Evolutionary conservation across 2,329 filamentous ascomycete species (phyloP).

Genomic region (Ciborinia camelliae): DNA sequence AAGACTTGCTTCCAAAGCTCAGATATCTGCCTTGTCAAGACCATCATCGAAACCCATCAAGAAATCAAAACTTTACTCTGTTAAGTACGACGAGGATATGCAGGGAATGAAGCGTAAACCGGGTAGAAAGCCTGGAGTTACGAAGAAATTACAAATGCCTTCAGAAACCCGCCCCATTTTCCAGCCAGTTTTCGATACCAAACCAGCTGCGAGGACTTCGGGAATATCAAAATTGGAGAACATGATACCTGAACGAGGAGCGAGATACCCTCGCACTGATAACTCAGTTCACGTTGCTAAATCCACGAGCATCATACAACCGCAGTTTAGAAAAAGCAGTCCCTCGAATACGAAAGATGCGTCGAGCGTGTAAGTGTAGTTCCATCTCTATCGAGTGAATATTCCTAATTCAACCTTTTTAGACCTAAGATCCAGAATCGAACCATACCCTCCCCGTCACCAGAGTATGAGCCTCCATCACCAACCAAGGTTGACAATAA

Average conservation of each 20-base stretch:
- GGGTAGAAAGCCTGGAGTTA: conserved; percentile 15
- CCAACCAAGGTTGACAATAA: conserved; percentile 4
- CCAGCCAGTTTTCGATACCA: neutral
- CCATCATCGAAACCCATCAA: conserved; percentile 17
- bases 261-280: neutral
- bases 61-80: conserved; percentile 27
- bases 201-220: neutral
- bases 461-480: conserved; percentile 19
- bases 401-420: neutral
- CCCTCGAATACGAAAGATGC: neutral
- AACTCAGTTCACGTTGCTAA: neutral
- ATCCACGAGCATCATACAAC: neutral
- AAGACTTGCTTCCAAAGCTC: conserved; percentile 10
- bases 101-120: conserved; percentile 23
- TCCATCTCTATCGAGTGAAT: neutral
- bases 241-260: neutral
- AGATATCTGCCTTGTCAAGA: neutral
- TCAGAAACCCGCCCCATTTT: too few species aligned
- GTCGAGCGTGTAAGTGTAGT: neutral
- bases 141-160: neutral
- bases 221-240: neutral
- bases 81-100: conserved; percentile 27
- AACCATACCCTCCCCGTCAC: conserved; percentile 8
- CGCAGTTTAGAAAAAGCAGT: neutral
- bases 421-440: neutral